Evolutionary conservation across 345 rosid genomes (phyloP), one percentile per base, ranked within the genome.

Genomic region (Rhizophora mangle): DNA sequence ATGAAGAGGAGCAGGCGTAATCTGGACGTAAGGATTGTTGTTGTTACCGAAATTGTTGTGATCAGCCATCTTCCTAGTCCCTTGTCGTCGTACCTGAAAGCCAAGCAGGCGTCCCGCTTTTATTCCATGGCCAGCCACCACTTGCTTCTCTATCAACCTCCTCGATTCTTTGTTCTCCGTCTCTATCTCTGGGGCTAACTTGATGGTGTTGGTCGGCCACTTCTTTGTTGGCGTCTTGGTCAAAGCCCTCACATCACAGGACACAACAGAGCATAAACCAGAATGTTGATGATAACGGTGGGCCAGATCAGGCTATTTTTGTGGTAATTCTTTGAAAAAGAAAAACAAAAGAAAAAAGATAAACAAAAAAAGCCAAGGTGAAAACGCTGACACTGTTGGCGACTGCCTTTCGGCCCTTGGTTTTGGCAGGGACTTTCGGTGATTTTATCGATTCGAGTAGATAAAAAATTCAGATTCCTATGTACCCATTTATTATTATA

Each of bases 1-100:
- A 31, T 62, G 36, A 8, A 5, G 55, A 37, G 72, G 27, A 8
- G 56, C 76, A 31, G 83, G 73, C 26, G 82, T 71, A 56, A 69
- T 47, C 26, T 79, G 77, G 69, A 85, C 62, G 72, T 86, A 86
- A 67, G 88, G 90, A 65, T 83, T 75, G 68, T 39, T 26, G 22
- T 11, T 73, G 26, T 30, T 65, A 60, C 53, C 78, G 68, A 26
- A 1, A 26, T 70, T 67, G 73, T 56, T 56, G 53, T 55, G 79
- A 37, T 37, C 37, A 46, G 6, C 51, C 70, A 67, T 68, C 16
- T 61, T 47, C 15, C 5, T 43, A 15, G 49, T 43, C 49, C 49
- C 18, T 43, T 19, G 49, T 43, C 18, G 18, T 43, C 15, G 4
- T 43, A 13, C 49, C 18, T 11, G 49, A 43, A 43, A 11, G 19